Conservation (phyloP, 352 stramenopile species). For the Pythium dissotocum region DNA sequence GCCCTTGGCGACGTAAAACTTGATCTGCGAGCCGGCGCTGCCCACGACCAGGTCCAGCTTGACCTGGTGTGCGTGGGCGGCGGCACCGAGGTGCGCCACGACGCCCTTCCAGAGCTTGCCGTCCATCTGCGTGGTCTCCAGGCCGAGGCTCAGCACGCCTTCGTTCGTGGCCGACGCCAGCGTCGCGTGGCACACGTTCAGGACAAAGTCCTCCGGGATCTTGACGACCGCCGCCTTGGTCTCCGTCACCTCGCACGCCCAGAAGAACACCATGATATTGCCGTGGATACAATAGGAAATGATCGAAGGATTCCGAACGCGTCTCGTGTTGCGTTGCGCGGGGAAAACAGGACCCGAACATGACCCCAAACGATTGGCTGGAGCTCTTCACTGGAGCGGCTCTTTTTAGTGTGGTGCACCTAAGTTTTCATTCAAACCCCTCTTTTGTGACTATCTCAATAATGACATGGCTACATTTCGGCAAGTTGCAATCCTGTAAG, state of each 20-base stretch:
- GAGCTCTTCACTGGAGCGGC: constrained; percentile 8
- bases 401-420: constrained; percentile 16
- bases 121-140: constrained; percentile 74
- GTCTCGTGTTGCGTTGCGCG: neutral
- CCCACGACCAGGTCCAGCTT: constrained; percentile 84
- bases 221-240: constrained; percentile 40
- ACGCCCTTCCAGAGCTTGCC: constrained; percentile 61
- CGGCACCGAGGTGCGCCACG: constrained; percentile 54
- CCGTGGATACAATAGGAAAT: constrained; percentile 10
- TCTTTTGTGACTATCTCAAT: neutral
- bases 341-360: too few species aligned
- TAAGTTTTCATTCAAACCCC: neutral
- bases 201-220: constrained; percentile 39
- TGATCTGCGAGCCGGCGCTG: constrained; percentile 48
- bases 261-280: constrained; percentile 38
- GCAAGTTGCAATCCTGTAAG: neutral
- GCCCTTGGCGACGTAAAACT: constrained; percentile 74
- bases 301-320: neutral
- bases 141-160: constrained; percentile 40
- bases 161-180: constrained; percentile 30
- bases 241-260: constrained; percentile 38
- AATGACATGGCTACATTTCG: constrained; percentile 19
- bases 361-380: constrained; percentile 15
- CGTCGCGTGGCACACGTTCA: constrained; percentile 42
- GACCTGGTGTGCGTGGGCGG: constrained; percentile 50